These are phyloP conservation scores for Schizochytrium sp. DNA, from an alignment of 108 stramenopile species.

Conservation along the genomic window DNA sequence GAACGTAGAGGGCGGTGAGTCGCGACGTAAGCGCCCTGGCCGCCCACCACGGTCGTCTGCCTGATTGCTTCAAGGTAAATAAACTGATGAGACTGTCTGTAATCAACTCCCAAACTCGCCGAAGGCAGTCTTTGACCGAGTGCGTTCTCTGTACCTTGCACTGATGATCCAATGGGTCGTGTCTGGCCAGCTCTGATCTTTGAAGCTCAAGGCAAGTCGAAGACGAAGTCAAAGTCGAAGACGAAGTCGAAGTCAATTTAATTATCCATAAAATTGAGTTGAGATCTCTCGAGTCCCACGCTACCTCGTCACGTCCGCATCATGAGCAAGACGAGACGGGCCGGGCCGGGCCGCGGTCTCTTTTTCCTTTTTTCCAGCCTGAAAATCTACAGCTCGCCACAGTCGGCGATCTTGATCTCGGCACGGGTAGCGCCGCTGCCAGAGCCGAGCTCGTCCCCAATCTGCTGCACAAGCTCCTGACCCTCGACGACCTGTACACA, in stretches of 20 bases:
- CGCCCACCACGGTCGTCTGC: not conserved
- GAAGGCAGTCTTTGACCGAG: too few species aligned
- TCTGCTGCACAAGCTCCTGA: slow-evolving; percentile 74
- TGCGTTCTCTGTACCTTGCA: too few species aligned
- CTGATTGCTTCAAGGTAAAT: not conserved
- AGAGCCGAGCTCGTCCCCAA: slow-evolving; percentile 75
- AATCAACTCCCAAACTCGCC: too few species aligned
- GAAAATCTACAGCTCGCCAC: slow-evolving; percentile 57
- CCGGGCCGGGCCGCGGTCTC: not conserved
- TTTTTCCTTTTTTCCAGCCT: not conserved
- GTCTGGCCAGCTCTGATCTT: too few species aligned
- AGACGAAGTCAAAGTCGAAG: too few species aligned
- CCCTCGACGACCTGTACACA: slow-evolving; percentile 62
- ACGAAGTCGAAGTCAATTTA: too few species aligned
- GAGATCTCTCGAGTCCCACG: too few species aligned
- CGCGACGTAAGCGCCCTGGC: not conserved
- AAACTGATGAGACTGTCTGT: too few species aligned
- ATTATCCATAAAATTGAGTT: too few species aligned
- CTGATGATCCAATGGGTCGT: too few species aligned
- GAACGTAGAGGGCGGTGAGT: not conserved
- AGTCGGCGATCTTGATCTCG: slow-evolving; percentile 62
- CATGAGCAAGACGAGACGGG: not conserved
- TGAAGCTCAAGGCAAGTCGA: too few species aligned
- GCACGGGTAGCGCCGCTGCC: slow-evolving; percentile 70
- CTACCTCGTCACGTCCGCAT: not conserved